phyloP scores from a whole-genome alignment of 2,329 filamentous ascomycete genomes.

The Ceratocystis cubensis region DNA sequence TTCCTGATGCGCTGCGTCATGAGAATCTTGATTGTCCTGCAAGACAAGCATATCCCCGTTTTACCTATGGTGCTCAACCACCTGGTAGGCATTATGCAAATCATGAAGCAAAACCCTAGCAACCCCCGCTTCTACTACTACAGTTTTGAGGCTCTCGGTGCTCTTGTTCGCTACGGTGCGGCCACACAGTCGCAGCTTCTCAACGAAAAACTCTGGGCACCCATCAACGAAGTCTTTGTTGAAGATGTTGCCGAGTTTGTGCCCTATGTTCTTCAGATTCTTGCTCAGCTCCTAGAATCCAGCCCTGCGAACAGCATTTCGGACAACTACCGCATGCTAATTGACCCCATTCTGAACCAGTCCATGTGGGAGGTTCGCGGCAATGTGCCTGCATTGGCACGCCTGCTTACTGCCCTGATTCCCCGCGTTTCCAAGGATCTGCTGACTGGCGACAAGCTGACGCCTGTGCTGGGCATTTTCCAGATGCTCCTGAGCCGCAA shows the following conservation, averaged over 20 bases:
- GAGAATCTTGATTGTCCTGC: constrained; percentile 89
- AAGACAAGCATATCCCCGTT: constrained; percentile 62
- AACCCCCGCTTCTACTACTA: constrained; percentile 98
- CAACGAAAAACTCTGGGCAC: constrained; percentile 67
- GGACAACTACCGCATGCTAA: constrained; percentile 64
- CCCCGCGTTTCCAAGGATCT: constrained; percentile 63
- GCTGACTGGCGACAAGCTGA: constrained; percentile 64
- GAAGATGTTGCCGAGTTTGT: constrained; percentile 87
- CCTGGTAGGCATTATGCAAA: constrained; percentile 75
- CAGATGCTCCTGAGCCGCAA: constrained; percentile 75
- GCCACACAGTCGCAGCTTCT: constrained; percentile 55
- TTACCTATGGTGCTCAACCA: constrained; percentile 69
- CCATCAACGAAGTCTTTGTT: constrained; percentile 67
- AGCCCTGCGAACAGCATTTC: constrained; percentile 70
- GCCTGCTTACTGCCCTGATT: constrained; percentile 73
- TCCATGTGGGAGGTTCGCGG: constrained; percentile 81
- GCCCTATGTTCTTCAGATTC: constrained; percentile 91
- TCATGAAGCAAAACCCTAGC: constrained; percentile 89
- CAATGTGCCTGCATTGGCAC: constrained; percentile 81
- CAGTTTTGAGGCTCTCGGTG: constrained; percentile 88
- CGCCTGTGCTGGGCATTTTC: constrained; percentile 87
- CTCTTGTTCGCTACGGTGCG: constrained; percentile 62
- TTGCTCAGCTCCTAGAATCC: constrained; percentile 78
- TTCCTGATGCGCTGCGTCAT: constrained; percentile 98
- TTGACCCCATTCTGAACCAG: constrained; percentile 68